Evolutionary conservation across 164 flowering plant genomes (phyloP), one percentile per base, ranked within the genome.

Genomic region (Cinnamomum chago): DNA sequence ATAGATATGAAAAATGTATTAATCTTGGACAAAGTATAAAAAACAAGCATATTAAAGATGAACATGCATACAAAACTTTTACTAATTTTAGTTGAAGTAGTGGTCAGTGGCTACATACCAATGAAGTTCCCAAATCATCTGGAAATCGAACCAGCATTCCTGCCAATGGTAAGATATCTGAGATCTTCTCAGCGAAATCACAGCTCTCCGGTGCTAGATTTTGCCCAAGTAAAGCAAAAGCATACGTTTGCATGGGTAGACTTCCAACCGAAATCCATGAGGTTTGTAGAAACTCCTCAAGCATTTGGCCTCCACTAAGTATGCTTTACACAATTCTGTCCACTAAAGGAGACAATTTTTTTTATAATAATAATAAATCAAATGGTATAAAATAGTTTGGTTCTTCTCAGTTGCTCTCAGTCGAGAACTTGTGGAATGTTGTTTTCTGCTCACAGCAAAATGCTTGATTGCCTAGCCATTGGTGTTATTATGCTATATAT

Each of bases 241-340:
- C 70, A 74, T 82, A 81, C 1, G 25, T 24, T 24, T 24, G 25
- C 25, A 24, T 24, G 25, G 25, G 25, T 24, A 24, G 76, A 11
- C 82, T 86, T 17, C 85, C 77, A 3, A 89, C 84, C 15, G 90
- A 85, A 73, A 78, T 76, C 87, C 83, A 84, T n/a, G 79, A 88
- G 71, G 83, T 88, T 1, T 71, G 73, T 23, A 86, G 15, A n/a
- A 85, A 84, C 73, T 88, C 89, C 35, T 77, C 30, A 15, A 85
- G 72, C 0, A 88, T 50, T 80, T 81, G 64, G 92, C 92, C 77
- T 88, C 92, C 73, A 76, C 77, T 2, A 81, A 67, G 78, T 83
- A 62, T 67, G 89, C 75, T 70, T 83, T 79, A 25, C 85, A 81
- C 62, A 84, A 81, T 50, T 76, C 79, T 67, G 79, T 79, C 90